A percentile compares a stretch with the other conserved stretches of the same genome.
Evolutionary conservation across 2,329 filamentous ascomycete species (phyloP).

Genomic region (Botrytis deweyae): DNA sequence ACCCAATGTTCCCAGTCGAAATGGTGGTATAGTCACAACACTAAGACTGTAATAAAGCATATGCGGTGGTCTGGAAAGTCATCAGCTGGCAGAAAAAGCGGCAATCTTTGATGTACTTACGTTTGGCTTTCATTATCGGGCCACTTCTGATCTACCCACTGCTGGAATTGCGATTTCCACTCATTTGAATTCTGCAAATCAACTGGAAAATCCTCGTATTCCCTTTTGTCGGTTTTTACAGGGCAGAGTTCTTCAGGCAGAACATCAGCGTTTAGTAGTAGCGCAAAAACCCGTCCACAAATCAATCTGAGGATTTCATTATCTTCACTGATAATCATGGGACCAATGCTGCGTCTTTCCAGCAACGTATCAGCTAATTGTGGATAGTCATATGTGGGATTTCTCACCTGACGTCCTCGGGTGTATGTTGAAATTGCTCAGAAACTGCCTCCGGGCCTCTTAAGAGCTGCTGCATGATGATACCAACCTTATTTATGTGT

Average conservation of each 20-base stretch:
- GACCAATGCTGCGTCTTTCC: conserved; percentile 30
- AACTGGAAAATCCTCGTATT: conserved; percentile 32
- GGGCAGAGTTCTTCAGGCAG: conserved; percentile 31
- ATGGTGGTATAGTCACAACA: conserved; percentile 8
- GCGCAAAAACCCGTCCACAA: conserved; percentile 31
- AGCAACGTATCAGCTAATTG: background rate
- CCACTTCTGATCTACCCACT: conserved; percentile 30
- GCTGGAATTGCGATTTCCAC: conserved; percentile 32
- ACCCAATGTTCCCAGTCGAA: conserved; percentile 5
- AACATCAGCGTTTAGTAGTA: conserved; percentile 24
- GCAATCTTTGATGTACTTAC: background rate
- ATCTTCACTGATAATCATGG: conserved; percentile 28
- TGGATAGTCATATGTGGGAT: background rate
- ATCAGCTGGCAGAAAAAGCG: background rate
- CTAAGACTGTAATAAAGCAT: conserved; percentile 20
- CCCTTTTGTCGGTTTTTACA: conserved; percentile 8
- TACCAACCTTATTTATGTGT: conserved; percentile 28
- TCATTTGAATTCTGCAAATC: conserved; percentile 22
- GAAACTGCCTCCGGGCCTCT: conserved; percentile 26
- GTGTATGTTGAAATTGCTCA: conserved; percentile 24
- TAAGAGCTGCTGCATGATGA: conserved; percentile 35
- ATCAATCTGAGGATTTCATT: conserved; percentile 35
- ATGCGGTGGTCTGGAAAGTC: conserved; percentile 3
- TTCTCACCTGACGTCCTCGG: conserved; percentile 32
- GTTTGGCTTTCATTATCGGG: conserved; percentile 1